These are phyloP conservation scores for Sphaceloma murrayae DNA, from an alignment of 2,329 filamentous ascomycete genomes.

Conservation along the genomic window DNA sequence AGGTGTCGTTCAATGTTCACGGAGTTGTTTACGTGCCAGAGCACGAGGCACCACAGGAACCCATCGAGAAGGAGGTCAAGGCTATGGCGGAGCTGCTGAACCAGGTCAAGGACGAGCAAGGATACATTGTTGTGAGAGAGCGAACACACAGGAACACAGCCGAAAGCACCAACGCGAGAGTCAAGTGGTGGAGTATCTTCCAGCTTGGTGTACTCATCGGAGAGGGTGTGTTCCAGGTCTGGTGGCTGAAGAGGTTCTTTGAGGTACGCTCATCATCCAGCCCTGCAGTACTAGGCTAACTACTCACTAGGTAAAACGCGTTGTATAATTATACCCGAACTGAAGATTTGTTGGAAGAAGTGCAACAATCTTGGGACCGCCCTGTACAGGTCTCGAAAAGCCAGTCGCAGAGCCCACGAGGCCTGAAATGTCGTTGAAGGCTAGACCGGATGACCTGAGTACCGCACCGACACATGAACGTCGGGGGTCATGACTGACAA, in stretches of 20 bases:
- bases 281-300: conserved; percentile 24
- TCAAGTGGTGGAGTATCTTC: conserved; percentile 99
- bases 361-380: too few relatives aligned
- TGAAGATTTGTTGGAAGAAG: too few relatives aligned
- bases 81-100: conserved; percentile 73
- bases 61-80: conserved; percentile 82
- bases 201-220: conserved; percentile 81
- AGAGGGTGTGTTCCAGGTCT: conserved; percentile 95
- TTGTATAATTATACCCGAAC: conserved; percentile 25
- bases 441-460: too few relatives aligned
- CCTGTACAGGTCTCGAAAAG: too few relatives aligned
- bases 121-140: conserved; percentile 91
- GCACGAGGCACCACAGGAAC: conserved; percentile 71
- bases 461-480: too few relatives aligned
- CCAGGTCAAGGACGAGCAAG: conserved; percentile 95
- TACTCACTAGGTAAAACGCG: conserved; percentile 31
- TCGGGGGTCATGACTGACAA: too few relatives aligned
- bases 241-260: conserved; percentile 98
- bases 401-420: too few relatives aligned
- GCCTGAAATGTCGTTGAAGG: too few relatives aligned
- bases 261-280: conserved; percentile 48
- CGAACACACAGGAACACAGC: conserved; percentile 96
- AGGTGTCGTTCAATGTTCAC: conserved; percentile 98
- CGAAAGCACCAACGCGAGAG: conserved; percentile 91
- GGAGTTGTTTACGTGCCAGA: conserved; percentile 96